Evolutionary conservation across 352 stramenopile genomes (phyloP).

Genomic region (Pythium rhizo-oryzae): DNA sequence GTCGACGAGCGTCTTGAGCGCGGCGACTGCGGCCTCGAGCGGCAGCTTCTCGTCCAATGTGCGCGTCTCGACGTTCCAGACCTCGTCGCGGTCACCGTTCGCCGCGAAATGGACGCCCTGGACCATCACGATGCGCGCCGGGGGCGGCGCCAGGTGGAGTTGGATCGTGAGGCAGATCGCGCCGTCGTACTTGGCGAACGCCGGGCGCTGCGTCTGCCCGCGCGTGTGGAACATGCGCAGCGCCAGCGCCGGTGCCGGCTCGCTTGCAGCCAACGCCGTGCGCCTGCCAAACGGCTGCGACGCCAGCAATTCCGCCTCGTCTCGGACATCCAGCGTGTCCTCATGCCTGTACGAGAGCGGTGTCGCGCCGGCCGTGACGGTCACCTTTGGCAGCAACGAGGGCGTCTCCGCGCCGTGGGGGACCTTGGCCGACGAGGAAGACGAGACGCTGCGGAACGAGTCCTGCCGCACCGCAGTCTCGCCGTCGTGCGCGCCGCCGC

Average conservation of each 20-base stretch:
- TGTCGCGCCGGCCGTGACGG: neutral
- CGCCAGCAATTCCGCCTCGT: neutral
- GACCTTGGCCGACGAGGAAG: slow-evolving; percentile 10
- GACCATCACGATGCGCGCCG: neutral
- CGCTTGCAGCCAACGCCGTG: too few relatives aligned
- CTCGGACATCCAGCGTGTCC: neutral
- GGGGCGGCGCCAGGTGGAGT: slow-evolving; percentile 3
- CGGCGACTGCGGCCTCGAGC: neutral
- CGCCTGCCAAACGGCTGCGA: too few relatives aligned
- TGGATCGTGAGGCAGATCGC: slow-evolving; percentile 11
- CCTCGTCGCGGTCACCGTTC: slow-evolving; percentile 24
- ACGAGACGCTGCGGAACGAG: slow-evolving; percentile 20
- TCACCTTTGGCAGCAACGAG: neutral
- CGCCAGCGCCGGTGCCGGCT: neutral
- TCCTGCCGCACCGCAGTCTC: slow-evolving; percentile 6
- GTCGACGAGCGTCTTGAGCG: neutral
- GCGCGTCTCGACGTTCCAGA: slow-evolving; percentile 11
- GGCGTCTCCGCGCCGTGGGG: neutral
- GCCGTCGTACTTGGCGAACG: slow-evolving; percentile 12
- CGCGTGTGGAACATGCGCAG: slow-evolving; percentile 13
- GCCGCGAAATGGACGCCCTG: slow-evolving; percentile 17
- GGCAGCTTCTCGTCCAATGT: slow-evolving; percentile 10
- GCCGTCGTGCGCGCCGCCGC: neutral
- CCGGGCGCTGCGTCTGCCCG: neutral
- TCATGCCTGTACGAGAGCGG: neutral